Conservation (phyloP, 2,329 filamentous ascomycete species). For the Epichloe brachyelytri region DNA sequence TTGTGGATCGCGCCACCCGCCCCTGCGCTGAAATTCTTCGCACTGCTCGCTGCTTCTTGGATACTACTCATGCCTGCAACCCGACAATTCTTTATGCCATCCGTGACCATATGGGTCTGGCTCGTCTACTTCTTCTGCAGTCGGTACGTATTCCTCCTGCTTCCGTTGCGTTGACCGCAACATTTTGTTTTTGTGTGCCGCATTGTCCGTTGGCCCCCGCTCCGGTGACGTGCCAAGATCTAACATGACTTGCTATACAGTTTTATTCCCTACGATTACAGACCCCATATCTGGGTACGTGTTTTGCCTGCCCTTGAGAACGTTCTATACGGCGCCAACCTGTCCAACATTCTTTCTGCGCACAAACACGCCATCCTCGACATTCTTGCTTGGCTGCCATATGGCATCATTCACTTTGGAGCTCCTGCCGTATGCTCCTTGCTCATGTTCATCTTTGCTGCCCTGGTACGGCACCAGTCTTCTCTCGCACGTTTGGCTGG, state of each 20-base stretch:
- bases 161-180: not conserved
- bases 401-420: slow-evolving; percentile 82
- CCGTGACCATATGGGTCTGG: slow-evolving; percentile 74
- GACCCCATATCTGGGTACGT: slow-evolving; percentile 89
- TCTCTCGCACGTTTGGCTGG: slow-evolving; percentile 80
- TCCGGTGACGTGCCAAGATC: not conserved
- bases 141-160: slow-evolving; percentile 50
- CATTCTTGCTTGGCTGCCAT: slow-evolving; percentile 83
- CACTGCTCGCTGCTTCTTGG: slow-evolving; percentile 52
- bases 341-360: slow-evolving; percentile 88
- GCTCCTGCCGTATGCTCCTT: slow-evolving; percentile 67
- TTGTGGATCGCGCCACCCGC: slow-evolving; percentile 73
- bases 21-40: slow-evolving; percentile 62
- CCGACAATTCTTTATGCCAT: slow-evolving; percentile 82
- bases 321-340: slow-evolving; percentile 87
- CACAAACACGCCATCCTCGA: slow-evolving; percentile 77
- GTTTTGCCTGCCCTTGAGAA: slow-evolving; percentile 91
- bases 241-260: slow-evolving; percentile 28
- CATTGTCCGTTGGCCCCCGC: not conserved
- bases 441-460: slow-evolving; percentile 77
- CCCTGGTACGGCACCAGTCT: slow-evolving; percentile 73
- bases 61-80: slow-evolving; percentile 73
- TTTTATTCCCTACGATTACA: slow-evolving; percentile 79
- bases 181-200: not conserved
- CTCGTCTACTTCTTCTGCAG: slow-evolving; percentile 85